Conservation (phyloP, 2,329 filamentous ascomycete species). For the Paecilomyces niveus region DNA sequence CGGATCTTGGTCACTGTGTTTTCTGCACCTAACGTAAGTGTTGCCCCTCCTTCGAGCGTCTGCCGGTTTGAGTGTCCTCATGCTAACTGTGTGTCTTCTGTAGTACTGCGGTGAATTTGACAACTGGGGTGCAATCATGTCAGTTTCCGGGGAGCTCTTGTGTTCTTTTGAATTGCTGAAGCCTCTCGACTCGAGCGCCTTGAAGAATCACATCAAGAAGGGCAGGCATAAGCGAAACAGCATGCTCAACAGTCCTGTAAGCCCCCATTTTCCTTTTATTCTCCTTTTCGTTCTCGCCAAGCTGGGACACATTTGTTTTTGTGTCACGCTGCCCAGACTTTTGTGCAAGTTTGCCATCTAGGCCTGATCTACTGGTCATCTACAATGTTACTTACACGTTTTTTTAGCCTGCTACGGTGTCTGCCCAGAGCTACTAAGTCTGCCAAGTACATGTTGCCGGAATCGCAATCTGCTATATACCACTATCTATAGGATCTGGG, state of each 20-base stretch:
- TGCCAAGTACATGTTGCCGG: slow-evolving; percentile 12
- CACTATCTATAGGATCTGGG: slow-evolving; percentile 13
- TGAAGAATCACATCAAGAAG: slow-evolving; percentile 99
- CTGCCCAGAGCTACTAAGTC: slow-evolving; percentile 37
- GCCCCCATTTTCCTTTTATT: slow-evolving; percentile 33
- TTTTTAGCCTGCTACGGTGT: slow-evolving; percentile 35
- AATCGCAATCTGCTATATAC: slow-evolving; percentile 12
- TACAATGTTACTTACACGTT: slow-evolving; percentile 12
- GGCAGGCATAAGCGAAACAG: slow-evolving; percentile 88
- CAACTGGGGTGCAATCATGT: slow-evolving; percentile 99
- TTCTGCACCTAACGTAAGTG: slow-evolving; percentile 87
- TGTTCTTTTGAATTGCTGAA: slow-evolving; percentile 98
- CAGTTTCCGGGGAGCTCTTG: slow-evolving; percentile 82
- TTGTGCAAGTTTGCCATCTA: slow-evolving; percentile 3
- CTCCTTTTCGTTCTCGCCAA: slow-evolving; percentile 14
- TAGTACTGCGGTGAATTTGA: slow-evolving; percentile 98
- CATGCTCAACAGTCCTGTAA: slow-evolving; percentile 92
- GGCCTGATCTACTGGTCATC: not conserved
- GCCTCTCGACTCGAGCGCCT: slow-evolving; percentile 85
- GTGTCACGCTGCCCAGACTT: slow-evolving; percentile 16
- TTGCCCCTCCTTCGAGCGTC: not conserved
- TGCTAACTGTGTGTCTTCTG: slow-evolving; percentile 7
- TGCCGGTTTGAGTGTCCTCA: slow-evolving; percentile 11
- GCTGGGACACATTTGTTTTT: slow-evolving; percentile 9
- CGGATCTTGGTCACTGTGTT: slow-evolving; percentile 93